Evolutionary conservation across 2,329 filamentous ascomycete genomes (phyloP), one percentile per base, ranked within the genome.

Genomic region (Xylariales sp.): DNA sequence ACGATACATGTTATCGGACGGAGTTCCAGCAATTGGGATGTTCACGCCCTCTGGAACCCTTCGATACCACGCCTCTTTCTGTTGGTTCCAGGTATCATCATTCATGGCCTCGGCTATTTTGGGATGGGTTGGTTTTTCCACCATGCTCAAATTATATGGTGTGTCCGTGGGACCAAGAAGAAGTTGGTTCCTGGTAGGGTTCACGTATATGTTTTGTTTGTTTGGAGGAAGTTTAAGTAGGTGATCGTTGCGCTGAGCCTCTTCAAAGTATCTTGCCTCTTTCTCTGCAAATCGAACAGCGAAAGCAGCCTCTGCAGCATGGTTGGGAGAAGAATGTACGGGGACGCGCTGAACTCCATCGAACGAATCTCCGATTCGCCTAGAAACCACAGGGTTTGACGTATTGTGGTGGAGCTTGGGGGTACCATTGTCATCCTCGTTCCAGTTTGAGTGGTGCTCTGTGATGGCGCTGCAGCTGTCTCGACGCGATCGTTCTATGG

Each of bases 21-120:
- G 43, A 8, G 48, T 41, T 5, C 52, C 52, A 19, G 52, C 50
- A 2, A 38, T 25, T 3, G 42, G 32, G 17, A 50, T 29, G 25
- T 34, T 20, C 18, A 40, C 16, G 6, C 28, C 13, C 3, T 14
- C 10, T 1, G 38, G 30, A 39, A 44, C 43, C 6, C 29, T 28
- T 13, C n/a, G 23, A 14, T 44, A 46, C 38, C 43, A 46, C 20
- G 18, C 13, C 4, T 12, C 5, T 14, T 24, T 36, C 4, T 28
- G 14, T 12, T 8, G 13, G 10, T 35, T 29, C 18, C 14, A 21
- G 14, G 27, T 17, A 7, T 18, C 33, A 17, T 37, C 17, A 11
- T 37, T 32, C 17, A n/a, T n/a, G 15, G 42, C 40, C 14, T 43
- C 35, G 4, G 6, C n/a, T 16, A 45, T 18, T 14, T 43, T 47